Evolutionary conservation across 805 yeast genomes (phyloP).

Genomic region (Komagataella populi): DNA sequence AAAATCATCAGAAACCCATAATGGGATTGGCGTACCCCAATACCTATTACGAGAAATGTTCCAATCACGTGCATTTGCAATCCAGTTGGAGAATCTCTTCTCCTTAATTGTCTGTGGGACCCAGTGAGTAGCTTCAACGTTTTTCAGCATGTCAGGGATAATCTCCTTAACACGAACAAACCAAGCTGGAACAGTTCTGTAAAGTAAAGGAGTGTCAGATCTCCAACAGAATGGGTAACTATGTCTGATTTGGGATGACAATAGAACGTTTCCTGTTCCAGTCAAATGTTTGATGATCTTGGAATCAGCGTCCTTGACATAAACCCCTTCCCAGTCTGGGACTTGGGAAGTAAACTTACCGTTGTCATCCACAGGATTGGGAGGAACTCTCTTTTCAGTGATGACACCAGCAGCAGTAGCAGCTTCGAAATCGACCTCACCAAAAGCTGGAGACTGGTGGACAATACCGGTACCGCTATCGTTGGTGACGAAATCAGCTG

Average conservation of each 20-base stretch:
- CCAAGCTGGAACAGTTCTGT: slow-evolving; percentile 98
- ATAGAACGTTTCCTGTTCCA: slow-evolving; percentile 59
- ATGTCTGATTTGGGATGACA: slow-evolving; percentile 78
- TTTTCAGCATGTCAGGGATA: slow-evolving; percentile 79
- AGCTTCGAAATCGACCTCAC: slow-evolving; percentile 94
- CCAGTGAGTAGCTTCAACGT: slow-evolving; percentile 85
- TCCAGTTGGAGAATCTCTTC: slow-evolving; percentile 95
- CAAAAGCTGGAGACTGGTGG: slow-evolving; percentile 97
- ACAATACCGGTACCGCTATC: slow-evolving; percentile 99
- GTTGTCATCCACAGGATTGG: slow-evolving; percentile 89
- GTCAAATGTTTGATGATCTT: slow-evolving; percentile 77
- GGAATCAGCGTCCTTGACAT: slow-evolving; percentile 94
- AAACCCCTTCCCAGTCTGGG: slow-evolving; percentile 60
- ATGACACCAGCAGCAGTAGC: slow-evolving; percentile 69
- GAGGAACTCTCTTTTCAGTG: slow-evolving; percentile 54
- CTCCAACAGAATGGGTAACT: slow-evolving; percentile 99
- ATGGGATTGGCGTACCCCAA: slow-evolving; percentile 99
- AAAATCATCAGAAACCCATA: slow-evolving; percentile 92
- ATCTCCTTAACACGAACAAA: slow-evolving; percentile 81
- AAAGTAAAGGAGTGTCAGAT: slow-evolving; percentile 94
- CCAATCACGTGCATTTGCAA: slow-evolving; percentile 98
- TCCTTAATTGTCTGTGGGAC: slow-evolving; percentile 86
- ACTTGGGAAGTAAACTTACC: slow-evolving; percentile 78
- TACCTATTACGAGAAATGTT: slow-evolving; percentile 95
- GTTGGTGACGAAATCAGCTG: slow-evolving; percentile 73